Percentiles rank a stretch among this genome's conserved stretches.
Evolutionary conservation across 805 yeast genomes (phyloP).

Genomic region (Saccharomycopsis fodiens): DNA sequence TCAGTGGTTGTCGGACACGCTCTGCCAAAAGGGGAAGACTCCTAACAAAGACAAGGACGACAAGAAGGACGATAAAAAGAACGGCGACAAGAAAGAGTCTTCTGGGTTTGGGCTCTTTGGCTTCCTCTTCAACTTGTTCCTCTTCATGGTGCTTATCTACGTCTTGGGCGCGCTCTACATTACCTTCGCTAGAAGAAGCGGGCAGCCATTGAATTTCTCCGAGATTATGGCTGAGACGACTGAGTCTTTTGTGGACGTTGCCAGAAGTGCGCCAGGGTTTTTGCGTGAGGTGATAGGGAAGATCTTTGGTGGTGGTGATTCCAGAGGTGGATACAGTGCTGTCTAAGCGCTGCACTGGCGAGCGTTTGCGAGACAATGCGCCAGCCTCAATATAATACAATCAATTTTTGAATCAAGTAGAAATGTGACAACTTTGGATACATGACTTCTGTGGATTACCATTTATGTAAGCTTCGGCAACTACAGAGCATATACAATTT

Average conservation of each 20-base stretch:
- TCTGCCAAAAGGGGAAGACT: slow-evolving; percentile 31
- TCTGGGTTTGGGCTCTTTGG: slow-evolving; percentile 72
- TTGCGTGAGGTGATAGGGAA: slow-evolving; percentile 59
- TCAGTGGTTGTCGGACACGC: slow-evolving; percentile 34
- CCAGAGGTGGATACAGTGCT: slow-evolving; percentile 85
- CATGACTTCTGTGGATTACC: no score
- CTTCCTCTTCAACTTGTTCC: slow-evolving; percentile 70
- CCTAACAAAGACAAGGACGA: slow-evolving; percentile 23
- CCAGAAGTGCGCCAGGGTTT: slow-evolving; percentile 57
- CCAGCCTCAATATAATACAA: no score
- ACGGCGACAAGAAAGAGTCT: slow-evolving; percentile 25
- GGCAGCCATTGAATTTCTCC: slow-evolving; percentile 56
- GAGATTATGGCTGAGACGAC: slow-evolving; percentile 67
- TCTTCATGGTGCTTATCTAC: slow-evolving; percentile 63
- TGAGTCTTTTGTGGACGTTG: slow-evolving; percentile 54
- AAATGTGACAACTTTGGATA: no score
- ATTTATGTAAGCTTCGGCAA: no score
- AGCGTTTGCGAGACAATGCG: no score
- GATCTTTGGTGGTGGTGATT: slow-evolving; percentile 47
- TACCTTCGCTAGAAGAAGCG: slow-evolving; percentile 64
- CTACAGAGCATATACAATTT: no score
- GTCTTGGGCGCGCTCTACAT: slow-evolving; percentile 70
- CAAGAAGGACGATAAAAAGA: slow-evolving; percentile 26
- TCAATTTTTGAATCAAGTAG: no score
- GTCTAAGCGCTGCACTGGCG: no score